Conservation (phyloP, 2,329 filamentous ascomycete genomes). For the Botryosphaeria agaves region DNA sequence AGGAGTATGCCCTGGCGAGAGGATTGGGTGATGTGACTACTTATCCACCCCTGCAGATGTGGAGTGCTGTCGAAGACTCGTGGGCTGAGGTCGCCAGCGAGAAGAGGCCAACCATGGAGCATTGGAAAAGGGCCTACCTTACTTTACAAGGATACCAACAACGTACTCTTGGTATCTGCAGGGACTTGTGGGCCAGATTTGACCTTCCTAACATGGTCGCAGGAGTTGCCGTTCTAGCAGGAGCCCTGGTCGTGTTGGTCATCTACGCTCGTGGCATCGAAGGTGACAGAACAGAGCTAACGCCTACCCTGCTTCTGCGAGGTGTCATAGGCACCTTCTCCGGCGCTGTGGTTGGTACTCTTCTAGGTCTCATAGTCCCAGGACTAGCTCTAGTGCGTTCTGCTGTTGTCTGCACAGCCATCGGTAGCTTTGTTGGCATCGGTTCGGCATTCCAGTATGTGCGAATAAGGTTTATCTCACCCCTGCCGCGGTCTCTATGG, state of each 20-base stretch:
- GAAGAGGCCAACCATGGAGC: constrained; percentile 17
- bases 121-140: constrained; percentile 27
- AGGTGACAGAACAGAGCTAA: constrained; percentile 35
- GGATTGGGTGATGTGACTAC: constrained; percentile 46
- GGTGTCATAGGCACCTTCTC: constrained; percentile 30
- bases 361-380: constrained; percentile 8
- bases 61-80: no score
- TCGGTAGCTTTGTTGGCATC: constrained; percentile 21
- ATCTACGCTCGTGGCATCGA: constrained; percentile 49
- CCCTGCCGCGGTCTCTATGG: constrained; percentile 65
- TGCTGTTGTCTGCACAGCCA: constrained; percentile 21
- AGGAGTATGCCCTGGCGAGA: constrained; percentile 59
- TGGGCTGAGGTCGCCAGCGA: constrained; percentile 40
- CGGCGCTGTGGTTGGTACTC: constrained; percentile 19
- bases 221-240: constrained; percentile 54
- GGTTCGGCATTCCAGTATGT: constrained; percentile 22
- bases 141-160: constrained; percentile 59
- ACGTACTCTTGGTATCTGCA: constrained; percentile 63
- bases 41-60: constrained; percentile 38
- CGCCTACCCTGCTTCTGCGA: constrained; percentile 32
- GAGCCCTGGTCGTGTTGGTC: constrained; percentile 50
- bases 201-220: constrained; percentile 72
- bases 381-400: constrained; percentile 21
- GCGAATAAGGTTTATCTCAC: constrained; percentile 24
- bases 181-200: constrained; percentile 79